Conservation (phyloP, 2,329 filamentous ascomycete genomes). For the Calonectria hongkongensis region DNA sequence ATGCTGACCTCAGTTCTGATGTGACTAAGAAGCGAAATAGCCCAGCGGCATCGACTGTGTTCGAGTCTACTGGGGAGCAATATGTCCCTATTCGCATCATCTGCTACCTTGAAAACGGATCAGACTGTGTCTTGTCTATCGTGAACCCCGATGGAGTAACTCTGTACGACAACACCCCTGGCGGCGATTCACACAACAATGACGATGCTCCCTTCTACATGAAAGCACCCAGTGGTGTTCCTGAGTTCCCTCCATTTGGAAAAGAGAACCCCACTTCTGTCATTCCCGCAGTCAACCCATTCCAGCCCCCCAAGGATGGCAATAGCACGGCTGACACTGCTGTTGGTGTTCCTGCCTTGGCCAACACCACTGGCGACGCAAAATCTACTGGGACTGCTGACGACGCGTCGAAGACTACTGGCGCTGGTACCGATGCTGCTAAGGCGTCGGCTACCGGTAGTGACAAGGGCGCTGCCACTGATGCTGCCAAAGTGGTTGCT, state of each 20-base stretch:
- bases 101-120: conserved; percentile 23
- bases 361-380: neutral
- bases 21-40: neutral
- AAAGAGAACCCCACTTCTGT: conserved; percentile 9
- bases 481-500: neutral
- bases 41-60: neutral
- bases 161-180: conserved; percentile 17
- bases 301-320: neutral
- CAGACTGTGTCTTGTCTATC: neutral
- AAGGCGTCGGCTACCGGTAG: no score
- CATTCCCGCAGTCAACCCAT: neutral
- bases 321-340: neutral
- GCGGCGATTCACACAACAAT: neutral
- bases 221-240: conserved; percentile 1
- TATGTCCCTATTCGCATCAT: conserved; percentile 22
- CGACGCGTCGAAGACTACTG: neutral
- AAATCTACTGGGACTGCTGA: neutral
- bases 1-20: neutral
- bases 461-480: neutral
- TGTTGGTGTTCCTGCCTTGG: neutral
- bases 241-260: conserved; percentile 17
- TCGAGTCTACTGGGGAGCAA: neutral
- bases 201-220: conserved; percentile 13
- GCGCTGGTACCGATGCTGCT: neutral
- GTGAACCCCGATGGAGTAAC: conserved; percentile 4